Base-by-base conservation (phyloP, 352 stramenopile species). In the Phytopythium chamaehyphon region DNA sequence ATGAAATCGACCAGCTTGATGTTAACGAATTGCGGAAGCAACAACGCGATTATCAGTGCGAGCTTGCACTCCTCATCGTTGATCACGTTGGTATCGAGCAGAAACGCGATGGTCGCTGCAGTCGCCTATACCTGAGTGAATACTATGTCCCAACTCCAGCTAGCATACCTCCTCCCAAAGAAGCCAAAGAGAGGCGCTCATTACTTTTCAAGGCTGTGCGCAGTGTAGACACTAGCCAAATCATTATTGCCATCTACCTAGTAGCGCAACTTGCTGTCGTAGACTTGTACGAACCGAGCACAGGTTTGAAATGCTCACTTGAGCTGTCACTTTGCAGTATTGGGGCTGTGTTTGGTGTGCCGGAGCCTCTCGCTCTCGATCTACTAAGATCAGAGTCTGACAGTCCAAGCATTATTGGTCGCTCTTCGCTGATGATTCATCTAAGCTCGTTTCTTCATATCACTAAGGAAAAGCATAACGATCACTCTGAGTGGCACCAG, bases 21-120 rank as follows among this genome's bases (percentile, higher is more conserved):
- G 22, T 36, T 15, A 14, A 37, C n/a, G 46, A 56, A 24, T 51
- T 38, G 7, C 16, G 14, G 0, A 47, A 62, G 10, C 19, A 40
- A 46, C 36, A 62, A 35, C 56, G 54, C 12, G 18, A 40, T 3
- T 50, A 44, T 9, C 61, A 46, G 19, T 61, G 40, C 19, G 44
- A 50, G n/a, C 57, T 91, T 2, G 75, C 73, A 6, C 16, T 55
- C 1, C 24, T 73, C 11, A 44, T 91, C 35, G 53, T 85, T 3
- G 72, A 84, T 43, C 73, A 88, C 42, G 19, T 86, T 8, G 65
- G 60, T n/a, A 56, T 91, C 8, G 80, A 88, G 33, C 55, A 62
- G 15, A 69, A 65, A 26, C 69, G 59, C 18, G 77, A 91, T 31
- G 76, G 71, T 1, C 64, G 60, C 15, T 61, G 62, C 14, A 65